Conservation (phyloP, 1,139 yeast species). For the Chernovozyma sophiae-reginae region DNA sequence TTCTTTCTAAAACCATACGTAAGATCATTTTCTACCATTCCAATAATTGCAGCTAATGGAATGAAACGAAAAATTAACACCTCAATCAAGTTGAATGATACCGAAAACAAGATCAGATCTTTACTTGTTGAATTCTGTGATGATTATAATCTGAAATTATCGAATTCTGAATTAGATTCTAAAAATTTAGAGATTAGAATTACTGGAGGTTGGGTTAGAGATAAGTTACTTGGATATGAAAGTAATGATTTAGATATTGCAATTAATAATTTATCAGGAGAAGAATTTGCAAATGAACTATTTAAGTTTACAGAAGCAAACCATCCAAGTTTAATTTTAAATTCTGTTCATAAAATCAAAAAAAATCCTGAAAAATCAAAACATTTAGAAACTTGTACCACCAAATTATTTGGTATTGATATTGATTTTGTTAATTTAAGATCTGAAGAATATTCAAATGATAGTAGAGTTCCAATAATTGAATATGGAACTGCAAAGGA, state of each 20-base stretch:
- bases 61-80: slow-evolving; percentile 20
- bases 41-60: neutral
- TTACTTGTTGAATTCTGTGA: slow-evolving; percentile 43
- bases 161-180: slow-evolving; percentile 7
- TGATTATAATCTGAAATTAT: slow-evolving; percentile 23
- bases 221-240: slow-evolving; percentile 73
- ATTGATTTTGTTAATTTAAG: slow-evolving; percentile 91
- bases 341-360: slow-evolving; percentile 73
- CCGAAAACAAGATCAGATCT: slow-evolving; percentile 45
- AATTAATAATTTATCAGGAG: slow-evolving; percentile 78
- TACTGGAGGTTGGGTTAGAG: slow-evolving; percentile 99
- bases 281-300: slow-evolving; percentile 71
- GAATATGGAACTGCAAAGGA: slow-evolving; percentile 86
- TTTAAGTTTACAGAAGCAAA: slow-evolving; percentile 47
- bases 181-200: slow-evolving; percentile 55
- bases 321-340: slow-evolving; percentile 41
- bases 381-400: slow-evolving; percentile 94
- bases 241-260: slow-evolving; percentile 93
- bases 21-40: neutral
- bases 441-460: slow-evolving; percentile 77
- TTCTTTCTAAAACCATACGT: neutral
- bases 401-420: slow-evolving; percentile 74
- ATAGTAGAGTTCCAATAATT: slow-evolving; percentile 75
- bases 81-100: slow-evolving; percentile 35
- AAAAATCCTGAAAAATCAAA: slow-evolving; percentile 93